Conservation (phyloP, 2,329 filamentous ascomycete species). For the Tolypocladium sp. region DNA sequence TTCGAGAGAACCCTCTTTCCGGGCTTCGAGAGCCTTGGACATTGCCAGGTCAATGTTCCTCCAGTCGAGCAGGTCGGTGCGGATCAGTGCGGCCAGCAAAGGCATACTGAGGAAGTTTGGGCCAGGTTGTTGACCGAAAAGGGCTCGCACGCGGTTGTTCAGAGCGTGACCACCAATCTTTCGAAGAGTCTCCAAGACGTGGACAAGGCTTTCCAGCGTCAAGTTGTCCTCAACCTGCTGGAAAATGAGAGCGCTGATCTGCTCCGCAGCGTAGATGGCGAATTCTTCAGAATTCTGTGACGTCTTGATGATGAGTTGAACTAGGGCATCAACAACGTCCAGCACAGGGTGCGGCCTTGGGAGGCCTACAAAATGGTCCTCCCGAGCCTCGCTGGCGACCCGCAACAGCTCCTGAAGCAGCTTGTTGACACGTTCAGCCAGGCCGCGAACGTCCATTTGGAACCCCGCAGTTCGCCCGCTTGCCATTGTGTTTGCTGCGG, state of each 20-base stretch:
- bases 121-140: slow-evolving; percentile 48
- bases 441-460: slow-evolving; percentile 41
- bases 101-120: slow-evolving; percentile 47
- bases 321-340: slow-evolving; percentile 53
- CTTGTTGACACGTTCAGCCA: slow-evolving; percentile 49
- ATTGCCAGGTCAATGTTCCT: slow-evolving; percentile 61
- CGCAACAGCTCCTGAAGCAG: slow-evolving; percentile 48
- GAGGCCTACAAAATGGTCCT: slow-evolving; percentile 52
- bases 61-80: slow-evolving; percentile 54
- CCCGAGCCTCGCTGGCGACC: slow-evolving; percentile 40
- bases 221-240: slow-evolving; percentile 44
- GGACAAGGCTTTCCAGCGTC: slow-evolving; percentile 51
- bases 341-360: slow-evolving; percentile 49
- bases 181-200: slow-evolving; percentile 50
- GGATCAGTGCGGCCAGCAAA: slow-evolving; percentile 46
- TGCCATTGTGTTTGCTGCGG: slow-evolving; percentile 21
- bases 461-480: slow-evolving; percentile 42
- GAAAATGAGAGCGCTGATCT: slow-evolving; percentile 49
- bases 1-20: slow-evolving; percentile 63
- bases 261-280: slow-evolving; percentile 48
- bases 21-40: slow-evolving; percentile 61
- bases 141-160: slow-evolving; percentile 43
- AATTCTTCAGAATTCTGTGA: slow-evolving; percentile 53
- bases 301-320: slow-evolving; percentile 53
- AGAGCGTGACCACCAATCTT: slow-evolving; percentile 48